phyloP scores from a whole-genome alignment of 257 asterid genomes.

The Catharanthus roseus region DNA sequence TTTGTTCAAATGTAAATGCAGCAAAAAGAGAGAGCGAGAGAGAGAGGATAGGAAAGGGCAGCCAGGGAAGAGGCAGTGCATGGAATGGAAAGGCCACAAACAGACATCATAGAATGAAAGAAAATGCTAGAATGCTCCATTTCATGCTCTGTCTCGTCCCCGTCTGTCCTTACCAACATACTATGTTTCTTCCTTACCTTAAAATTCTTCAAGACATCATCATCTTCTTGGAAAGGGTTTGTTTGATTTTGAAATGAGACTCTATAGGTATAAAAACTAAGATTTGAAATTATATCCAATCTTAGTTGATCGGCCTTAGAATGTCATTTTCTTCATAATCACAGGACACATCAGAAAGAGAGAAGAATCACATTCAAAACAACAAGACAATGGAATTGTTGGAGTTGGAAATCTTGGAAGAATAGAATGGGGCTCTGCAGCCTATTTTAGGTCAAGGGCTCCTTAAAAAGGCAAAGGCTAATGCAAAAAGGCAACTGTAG shows the following conservation, averaged over 20 bases:
- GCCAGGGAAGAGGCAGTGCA: conserved; percentile 99
- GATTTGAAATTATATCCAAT: no score
- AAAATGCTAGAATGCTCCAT: conserved; percentile 24
- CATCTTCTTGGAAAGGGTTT: no score
- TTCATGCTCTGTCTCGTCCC: conserved; percentile 79
- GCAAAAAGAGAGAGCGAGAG: not conserved
- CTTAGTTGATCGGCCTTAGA: no score
- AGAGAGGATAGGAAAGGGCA: conserved; percentile 25
- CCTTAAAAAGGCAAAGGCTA: not conserved
- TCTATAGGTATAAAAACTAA: no score
- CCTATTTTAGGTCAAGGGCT: not conserved
- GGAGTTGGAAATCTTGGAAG: not conserved
- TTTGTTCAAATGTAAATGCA: no score
- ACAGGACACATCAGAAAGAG: not conserved
- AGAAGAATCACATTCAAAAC: no score
- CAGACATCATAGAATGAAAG: conserved; percentile 10
- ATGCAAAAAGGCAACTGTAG: not conserved
- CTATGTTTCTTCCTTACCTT: not conserved
- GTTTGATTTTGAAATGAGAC: no score
- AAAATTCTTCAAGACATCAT: no score
- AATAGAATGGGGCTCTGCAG: not conserved
- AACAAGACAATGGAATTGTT: no score
- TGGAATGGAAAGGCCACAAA: conserved; percentile 47
- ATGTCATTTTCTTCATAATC: not conserved
- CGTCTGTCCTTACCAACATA: conserved; percentile 33